Evolutionary conservation across 176 grass and related monocot genomes (phyloP).

Genomic region (Neostapfia colusana): DNA sequence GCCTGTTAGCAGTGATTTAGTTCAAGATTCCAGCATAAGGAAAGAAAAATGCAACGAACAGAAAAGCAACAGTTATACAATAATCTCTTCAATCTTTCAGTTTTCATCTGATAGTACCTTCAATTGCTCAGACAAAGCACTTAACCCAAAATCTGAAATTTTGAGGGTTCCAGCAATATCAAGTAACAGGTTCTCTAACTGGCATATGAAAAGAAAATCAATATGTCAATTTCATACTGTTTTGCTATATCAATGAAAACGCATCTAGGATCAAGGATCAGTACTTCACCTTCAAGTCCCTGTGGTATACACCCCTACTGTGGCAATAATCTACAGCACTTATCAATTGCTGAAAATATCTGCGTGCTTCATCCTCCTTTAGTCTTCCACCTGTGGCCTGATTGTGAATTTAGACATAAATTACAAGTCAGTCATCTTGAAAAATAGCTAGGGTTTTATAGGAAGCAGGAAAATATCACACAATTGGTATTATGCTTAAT

Average conservation of each 20-base stretch:
- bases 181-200: slow-evolving; percentile 83
- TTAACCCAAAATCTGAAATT: slow-evolving; percentile 89
- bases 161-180: slow-evolving; percentile 73
- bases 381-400: slow-evolving; percentile 70
- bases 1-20: slow-evolving; percentile 47
- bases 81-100: neutral
- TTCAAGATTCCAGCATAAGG: neutral
- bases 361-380: slow-evolving; percentile 84
- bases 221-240: slow-evolving; percentile 9
- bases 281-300: slow-evolving; percentile 71
- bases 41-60: neutral
- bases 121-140: slow-evolving; percentile 78
- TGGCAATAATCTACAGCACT: slow-evolving; percentile 90
- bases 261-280: slow-evolving; percentile 17
- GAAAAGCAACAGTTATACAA: neutral
- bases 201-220: slow-evolving; percentile 25
- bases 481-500: neutral
- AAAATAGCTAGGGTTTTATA: neutral
- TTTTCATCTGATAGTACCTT: slow-evolving; percentile 53
- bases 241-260: neutral
- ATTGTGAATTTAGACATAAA: neutral
- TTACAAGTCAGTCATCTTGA: neutral
- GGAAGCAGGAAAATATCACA: neutral
- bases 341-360: slow-evolving; percentile 88
- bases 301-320: slow-evolving; percentile 90